Percentiles rank a stretch among this genome's conserved stretches.
These are phyloP conservation scores for Microbotryomycetes sp. DNA, from an alignment of 1,284 basidiomycete genomes.

Conservation along the genomic window DNA sequence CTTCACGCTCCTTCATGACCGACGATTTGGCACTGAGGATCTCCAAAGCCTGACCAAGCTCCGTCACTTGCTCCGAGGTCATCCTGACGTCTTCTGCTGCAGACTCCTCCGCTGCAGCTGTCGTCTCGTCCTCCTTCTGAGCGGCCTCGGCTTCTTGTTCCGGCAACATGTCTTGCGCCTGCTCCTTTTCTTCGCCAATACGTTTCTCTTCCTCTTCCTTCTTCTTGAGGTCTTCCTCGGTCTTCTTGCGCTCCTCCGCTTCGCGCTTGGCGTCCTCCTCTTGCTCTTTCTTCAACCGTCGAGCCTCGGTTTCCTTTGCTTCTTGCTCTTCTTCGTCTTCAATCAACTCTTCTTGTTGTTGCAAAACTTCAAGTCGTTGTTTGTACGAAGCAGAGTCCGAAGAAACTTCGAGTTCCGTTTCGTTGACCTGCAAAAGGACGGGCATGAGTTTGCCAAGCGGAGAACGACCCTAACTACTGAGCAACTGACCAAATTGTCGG, in stretches of 20 bases:
- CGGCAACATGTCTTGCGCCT: slow-evolving; percentile 40
- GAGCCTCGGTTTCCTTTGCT: slow-evolving; percentile 61
- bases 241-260: slow-evolving; percentile 46
- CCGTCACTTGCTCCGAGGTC: slow-evolving; percentile 93
- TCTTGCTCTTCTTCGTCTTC: slow-evolving; percentile 99
- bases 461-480: neutral
- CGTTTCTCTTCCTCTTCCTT: slow-evolving; percentile 54
- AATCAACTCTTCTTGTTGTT: slow-evolving; percentile 98
- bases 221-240: slow-evolving; percentile 55
- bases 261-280: slow-evolving; percentile 81
- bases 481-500: slow-evolving; percentile 76
- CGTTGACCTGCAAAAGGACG: slow-evolving; percentile 60
- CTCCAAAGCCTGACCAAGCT: slow-evolving; percentile 84
- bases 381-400: slow-evolving; percentile 91
- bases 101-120: slow-evolving; percentile 20
- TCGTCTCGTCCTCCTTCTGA: neutral
- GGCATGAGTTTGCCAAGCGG: slow-evolving; percentile 1
- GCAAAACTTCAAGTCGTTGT: slow-evolving; percentile 93
- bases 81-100: slow-evolving; percentile 71
- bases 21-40: slow-evolving; percentile 92
- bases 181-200: slow-evolving; percentile 38
- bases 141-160: slow-evolving; percentile 12
- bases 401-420: slow-evolving; percentile 92
- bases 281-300: slow-evolving; percentile 63
- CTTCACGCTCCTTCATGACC: slow-evolving; percentile 90